phyloP scores from a whole-genome alignment of 495 filamentous ascomycete genomes.

The Oidiodendron maius region DNA sequence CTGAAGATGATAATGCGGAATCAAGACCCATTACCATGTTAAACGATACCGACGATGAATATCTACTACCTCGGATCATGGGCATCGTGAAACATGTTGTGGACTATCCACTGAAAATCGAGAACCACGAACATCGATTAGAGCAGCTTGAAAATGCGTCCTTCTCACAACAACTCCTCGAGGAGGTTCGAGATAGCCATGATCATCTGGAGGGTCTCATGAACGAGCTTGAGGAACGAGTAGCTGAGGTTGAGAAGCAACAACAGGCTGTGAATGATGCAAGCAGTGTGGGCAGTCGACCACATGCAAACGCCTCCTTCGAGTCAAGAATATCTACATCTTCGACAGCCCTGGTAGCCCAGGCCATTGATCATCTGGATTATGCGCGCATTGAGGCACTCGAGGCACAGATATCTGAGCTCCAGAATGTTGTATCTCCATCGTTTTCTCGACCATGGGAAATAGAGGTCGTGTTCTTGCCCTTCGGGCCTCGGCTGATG shows the following conservation, averaged over 20 bases:
- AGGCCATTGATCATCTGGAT: slow-evolving; percentile 26
- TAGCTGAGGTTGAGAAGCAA: slow-evolving; percentile 52
- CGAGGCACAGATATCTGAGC: slow-evolving; percentile 46
- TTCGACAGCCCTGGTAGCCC: slow-evolving; percentile 29
- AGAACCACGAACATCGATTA: slow-evolving; percentile 45
- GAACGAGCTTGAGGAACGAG: slow-evolving; percentile 54
- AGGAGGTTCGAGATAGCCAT: slow-evolving; percentile 53
- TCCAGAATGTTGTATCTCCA: slow-evolving; percentile 49
- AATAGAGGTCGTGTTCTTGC: slow-evolving; percentile 63
- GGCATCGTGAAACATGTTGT: slow-evolving; percentile 10
- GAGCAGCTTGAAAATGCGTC: slow-evolving; percentile 56
- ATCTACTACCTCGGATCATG: slow-evolving; percentile 11
- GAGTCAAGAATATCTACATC: slow-evolving; percentile 38
- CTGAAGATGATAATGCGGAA: neutral
- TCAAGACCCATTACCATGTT: neutral
- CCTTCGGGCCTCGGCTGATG: slow-evolving; percentile 51
- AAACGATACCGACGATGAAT: slow-evolving; percentile 1
- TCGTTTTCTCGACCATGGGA: slow-evolving; percentile 56
- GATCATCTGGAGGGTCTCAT: slow-evolving; percentile 52
- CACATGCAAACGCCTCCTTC: slow-evolving; percentile 17
- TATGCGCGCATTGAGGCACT: slow-evolving; percentile 46
- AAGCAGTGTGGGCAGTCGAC: slow-evolving; percentile 32
- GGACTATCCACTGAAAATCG: slow-evolving; percentile 11
- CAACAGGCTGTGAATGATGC: slow-evolving; percentile 35
- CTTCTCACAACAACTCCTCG: slow-evolving; percentile 47